These are phyloP conservation scores for Mycena sp. DNA, from an alignment of 1,284 basidiomycete genomes.

Conservation along the genomic window DNA sequence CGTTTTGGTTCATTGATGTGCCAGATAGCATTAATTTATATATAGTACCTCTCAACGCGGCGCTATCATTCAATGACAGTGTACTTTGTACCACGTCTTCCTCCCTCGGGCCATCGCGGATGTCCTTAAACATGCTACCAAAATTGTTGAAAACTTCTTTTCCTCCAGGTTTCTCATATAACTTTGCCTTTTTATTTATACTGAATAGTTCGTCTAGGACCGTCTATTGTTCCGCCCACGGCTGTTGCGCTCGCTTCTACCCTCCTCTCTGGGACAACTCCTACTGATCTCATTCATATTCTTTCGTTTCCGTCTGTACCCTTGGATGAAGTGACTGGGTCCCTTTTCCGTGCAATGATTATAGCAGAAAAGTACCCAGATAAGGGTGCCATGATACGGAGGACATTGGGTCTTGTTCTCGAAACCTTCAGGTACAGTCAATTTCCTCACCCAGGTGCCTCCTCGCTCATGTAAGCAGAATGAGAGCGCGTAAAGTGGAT, in stretches of 20 bases:
- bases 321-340: slow-evolving; percentile 50
- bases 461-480: slow-evolving; percentile 39
- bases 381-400: slow-evolving; percentile 49
- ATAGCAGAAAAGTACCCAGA: slow-evolving; percentile 51
- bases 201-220: background rate
- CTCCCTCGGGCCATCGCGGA: slow-evolving; percentile 9
- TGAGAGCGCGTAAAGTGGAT: slow-evolving; percentile 42
- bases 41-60: slow-evolving; percentile 59
- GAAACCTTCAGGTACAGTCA: slow-evolving; percentile 64
- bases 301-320: slow-evolving; percentile 54
- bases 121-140: slow-evolving; percentile 26
- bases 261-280: slow-evolving; percentile 23
- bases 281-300: slow-evolving; percentile 59
- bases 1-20: background rate
- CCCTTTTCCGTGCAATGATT: slow-evolving; percentile 53
- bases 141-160: slow-evolving; percentile 20
- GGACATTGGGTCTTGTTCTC: slow-evolving; percentile 61
- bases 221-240: slow-evolving; percentile 45
- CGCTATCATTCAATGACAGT: slow-evolving; percentile 64
- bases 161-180: slow-evolving; percentile 39
- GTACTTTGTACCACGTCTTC: slow-evolving; percentile 39
- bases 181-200: slow-evolving; percentile 30
- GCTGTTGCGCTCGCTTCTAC: slow-evolving; percentile 55
- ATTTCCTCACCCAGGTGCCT: background rate
- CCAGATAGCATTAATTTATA: slow-evolving; percentile 11